A percentile compares a stretch with the other conserved stretches of the same genome.
Conservation (phyloP, 2,329 filamentous ascomycete genomes). For the Metarhizium humberi region DNA sequence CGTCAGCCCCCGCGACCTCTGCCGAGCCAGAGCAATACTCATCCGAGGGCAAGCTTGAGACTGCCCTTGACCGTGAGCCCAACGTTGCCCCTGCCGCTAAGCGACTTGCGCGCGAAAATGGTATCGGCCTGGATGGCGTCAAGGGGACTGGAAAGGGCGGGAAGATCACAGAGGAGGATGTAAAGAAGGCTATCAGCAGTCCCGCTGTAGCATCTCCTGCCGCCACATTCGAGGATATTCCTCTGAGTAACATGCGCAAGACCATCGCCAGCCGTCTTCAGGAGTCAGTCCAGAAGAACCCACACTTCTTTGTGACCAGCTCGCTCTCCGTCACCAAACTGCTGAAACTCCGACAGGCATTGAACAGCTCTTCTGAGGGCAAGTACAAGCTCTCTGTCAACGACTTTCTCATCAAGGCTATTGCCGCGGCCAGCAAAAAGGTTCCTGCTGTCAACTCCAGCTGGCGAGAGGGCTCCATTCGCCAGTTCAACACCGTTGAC, state of each 20-base stretch:
- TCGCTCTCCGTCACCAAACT: conserved; percentile 90
- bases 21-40: conserved; percentile 61
- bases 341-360: conserved; percentile 85
- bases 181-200: conserved; percentile 72
- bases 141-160: conserved; percentile 84
- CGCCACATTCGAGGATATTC: conserved; percentile 72
- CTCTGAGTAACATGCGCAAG: conserved; percentile 92
- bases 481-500: conserved; percentile 87
- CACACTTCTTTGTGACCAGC: conserved; percentile 94
- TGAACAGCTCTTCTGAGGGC: conserved; percentile 82
- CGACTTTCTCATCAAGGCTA: conserved; percentile 98
- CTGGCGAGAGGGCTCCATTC: conserved; percentile 85
- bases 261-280: conserved; percentile 87
- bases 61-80: conserved; percentile 73
- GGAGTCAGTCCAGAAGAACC: conserved; percentile 84
- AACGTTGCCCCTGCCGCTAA: conserved; percentile 65
- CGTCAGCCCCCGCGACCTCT: conserved; percentile 31
- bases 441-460: conserved; percentile 93
- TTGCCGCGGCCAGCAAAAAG: conserved; percentile 79
- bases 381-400: conserved; percentile 99
- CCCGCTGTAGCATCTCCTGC: conserved; percentile 44
- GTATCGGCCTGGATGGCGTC: conserved; percentile 64
- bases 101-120: conserved; percentile 76
- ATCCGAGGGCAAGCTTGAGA: conserved; percentile 69
- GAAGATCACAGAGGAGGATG: conserved; percentile 82